Base-by-base conservation (phyloP, 163 green algal species). In the Botryococcus braunii region DNA sequence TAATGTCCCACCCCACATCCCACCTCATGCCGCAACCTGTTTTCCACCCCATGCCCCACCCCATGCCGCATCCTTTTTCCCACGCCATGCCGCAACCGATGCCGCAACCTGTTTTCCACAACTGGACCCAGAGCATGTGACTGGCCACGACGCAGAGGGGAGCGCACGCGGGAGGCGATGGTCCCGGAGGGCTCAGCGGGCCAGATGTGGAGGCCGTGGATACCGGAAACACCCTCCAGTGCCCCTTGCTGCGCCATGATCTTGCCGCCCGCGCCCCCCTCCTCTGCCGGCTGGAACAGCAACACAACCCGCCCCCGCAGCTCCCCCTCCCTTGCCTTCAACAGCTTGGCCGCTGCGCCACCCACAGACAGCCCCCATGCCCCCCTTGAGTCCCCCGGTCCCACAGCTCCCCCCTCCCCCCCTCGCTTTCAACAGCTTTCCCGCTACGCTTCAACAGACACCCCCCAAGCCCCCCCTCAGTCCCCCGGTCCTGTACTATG, bases 281-380 rank as follows among this genome's bases (percentile, higher is more conserved):
- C 93, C 82, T 98, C 93, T 7, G 89, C 91, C 9, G 93, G 93
- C 78, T 98, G 93, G 78, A 97, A 97, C 29, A 96, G 55, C 31
- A 98, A 83, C 59, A 80, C 65, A 37, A 97, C 82, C 1, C 73
- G 91, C 49, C 92, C 89, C 23, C 72, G 66, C 66, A 78, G 52
- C 50, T 66, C 39, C 60, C 43, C 43, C 65, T 85, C 73, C 0
- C 62, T 32, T 17, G 71, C 75, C 71, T 89, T 88, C 27, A 86
- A 63, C 36, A 89, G 61, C 65, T 77, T 81, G n/a, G 80, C 83
- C n/a, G 81, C 85, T 58, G 65, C 65, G n/a, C 8, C 59, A 66
- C 8, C 34, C 5, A n/a, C 35, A 34, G 35, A n/a, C 31, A 13
- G 9, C 59, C 31, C 25, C 5, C 5, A 4, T 23, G 34, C 31